These are phyloP conservation scores for Dictyostelium capitatum DNA, from an alignment of 78 protist genomes.

Conservation along the genomic window DNA sequence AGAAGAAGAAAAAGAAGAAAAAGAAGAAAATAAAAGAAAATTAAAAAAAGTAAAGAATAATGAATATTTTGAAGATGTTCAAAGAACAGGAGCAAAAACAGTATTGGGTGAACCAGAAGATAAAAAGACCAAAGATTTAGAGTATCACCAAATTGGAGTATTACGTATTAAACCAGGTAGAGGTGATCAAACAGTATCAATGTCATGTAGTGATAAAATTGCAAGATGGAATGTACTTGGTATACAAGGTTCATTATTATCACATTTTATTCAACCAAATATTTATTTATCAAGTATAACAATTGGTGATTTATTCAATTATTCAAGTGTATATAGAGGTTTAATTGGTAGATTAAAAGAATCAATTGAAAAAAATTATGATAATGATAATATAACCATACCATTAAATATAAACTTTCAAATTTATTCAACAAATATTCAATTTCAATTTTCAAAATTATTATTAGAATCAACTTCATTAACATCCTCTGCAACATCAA, in stretches of 20 bases:
- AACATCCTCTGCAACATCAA: background rate
- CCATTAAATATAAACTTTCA: conserved; percentile 9
- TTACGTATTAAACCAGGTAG: conserved; percentile 86
- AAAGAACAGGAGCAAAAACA: conserved; percentile 74
- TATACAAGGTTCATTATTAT: conserved; percentile 83
- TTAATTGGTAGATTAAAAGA: conserved; percentile 13
- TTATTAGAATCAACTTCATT: background rate
- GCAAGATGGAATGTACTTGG: conserved; percentile 83
- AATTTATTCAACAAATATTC: background rate
- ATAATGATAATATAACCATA: background rate
- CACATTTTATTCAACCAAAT: conserved; percentile 23
- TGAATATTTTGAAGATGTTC: conserved; percentile 19
- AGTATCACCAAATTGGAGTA: conserved; percentile 67
- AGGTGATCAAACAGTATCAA: conserved; percentile 79
- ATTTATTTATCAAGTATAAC: conserved; percentile 36
- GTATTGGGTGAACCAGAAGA: conserved; percentile 64
- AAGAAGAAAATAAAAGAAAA: conserved; percentile 6
- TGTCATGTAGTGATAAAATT: conserved; percentile 89
- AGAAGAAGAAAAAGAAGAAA: background rate
- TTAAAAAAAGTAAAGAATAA: background rate
- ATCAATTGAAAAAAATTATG: background rate
- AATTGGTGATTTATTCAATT: conserved; percentile 59
- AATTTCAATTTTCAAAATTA: conserved; percentile 29
- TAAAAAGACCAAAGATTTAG: conserved; percentile 25
- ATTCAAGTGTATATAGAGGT: conserved; percentile 16